Percentiles rank a stretch among this genome's conserved stretches.
Evolutionary conservation across 495 filamentous ascomycete genomes (phyloP).

Genomic region (Neurospora sp.): DNA sequence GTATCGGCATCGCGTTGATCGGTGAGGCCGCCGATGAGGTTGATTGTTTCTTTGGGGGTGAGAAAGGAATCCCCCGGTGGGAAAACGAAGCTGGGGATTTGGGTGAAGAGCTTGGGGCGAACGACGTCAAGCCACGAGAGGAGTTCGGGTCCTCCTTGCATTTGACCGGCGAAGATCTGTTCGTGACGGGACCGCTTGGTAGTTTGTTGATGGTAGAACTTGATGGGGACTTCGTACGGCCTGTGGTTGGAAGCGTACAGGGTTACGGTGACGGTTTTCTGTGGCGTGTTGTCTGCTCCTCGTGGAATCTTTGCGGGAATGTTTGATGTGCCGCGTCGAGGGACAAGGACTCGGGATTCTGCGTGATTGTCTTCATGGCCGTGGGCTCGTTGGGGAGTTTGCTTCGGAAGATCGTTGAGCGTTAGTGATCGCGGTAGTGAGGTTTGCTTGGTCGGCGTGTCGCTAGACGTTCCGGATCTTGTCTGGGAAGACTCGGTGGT

Average conservation of each 20-base stretch:
- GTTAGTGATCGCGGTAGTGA: neutral
- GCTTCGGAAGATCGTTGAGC: neutral
- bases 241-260: neutral
- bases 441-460: neutral
- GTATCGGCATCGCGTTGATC: neutral
- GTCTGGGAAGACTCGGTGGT: neutral
- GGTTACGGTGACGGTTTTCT: neutral
- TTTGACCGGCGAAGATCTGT: neutral
- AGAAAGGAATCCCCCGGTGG: neutral
- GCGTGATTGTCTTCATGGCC: neutral
- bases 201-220: neutral
- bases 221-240: neutral
- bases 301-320: neutral
- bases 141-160: neutral
- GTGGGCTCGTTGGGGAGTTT: neutral
- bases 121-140: neutral
- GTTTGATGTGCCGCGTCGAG: neutral
- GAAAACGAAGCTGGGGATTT: neutral
- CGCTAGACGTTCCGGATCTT: neutral
- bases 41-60: neutral
- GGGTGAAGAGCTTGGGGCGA: neutral
- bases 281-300: neutral
- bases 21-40: neutral
- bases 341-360: neutral
- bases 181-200: neutral